Conservation (phyloP, 2,329 filamentous ascomycete species). For the Alternaria novae-zelandiae region DNA sequence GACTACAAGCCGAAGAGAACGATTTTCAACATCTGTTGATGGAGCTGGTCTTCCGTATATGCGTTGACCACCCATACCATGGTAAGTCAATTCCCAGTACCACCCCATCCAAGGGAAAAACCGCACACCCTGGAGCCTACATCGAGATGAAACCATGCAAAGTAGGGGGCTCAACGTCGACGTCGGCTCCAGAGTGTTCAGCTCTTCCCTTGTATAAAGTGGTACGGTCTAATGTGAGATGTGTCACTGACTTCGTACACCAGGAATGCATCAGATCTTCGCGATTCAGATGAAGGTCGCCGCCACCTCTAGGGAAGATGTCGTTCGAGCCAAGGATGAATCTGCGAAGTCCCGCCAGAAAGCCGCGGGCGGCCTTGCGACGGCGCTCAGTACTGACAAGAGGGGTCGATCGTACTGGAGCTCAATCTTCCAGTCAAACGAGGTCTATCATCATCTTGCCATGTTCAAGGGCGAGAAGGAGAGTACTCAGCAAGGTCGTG, state of each 20-base stretch:
- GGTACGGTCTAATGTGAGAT: fast-evolving
- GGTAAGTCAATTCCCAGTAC: constrained; percentile 42
- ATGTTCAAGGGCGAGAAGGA: constrained; percentile 67
- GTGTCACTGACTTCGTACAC: not conserved
- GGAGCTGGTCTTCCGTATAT: constrained; percentile 80
- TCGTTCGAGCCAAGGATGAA: constrained; percentile 71
- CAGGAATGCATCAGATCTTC: constrained; percentile 91
- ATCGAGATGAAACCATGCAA: not conserved
- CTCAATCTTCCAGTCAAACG: constrained; percentile 75
- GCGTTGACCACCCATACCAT: constrained; percentile 91
- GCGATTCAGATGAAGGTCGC: constrained; percentile 62
- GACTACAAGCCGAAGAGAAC: constrained; percentile 73
- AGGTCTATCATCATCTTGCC: constrained; percentile 68
- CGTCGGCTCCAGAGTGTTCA: not conserved
- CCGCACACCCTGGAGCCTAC: not conserved
- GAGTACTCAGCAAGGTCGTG: constrained; percentile 69
- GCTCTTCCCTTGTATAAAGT: not conserved
- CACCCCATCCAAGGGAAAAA: not conserved
- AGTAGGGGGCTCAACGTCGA: not conserved
- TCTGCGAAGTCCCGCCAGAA: constrained; percentile 74
- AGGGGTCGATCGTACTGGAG: constrained; percentile 67
- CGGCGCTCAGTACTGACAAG: constrained; percentile 63
- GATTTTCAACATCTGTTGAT: constrained; percentile 79
- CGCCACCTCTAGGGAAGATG: constrained; percentile 58
- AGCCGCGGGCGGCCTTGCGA: constrained; percentile 73